Base-by-base conservation (phyloP, 2,329 filamentous ascomycete species). In the Leptoxyphium fumago region DNA sequence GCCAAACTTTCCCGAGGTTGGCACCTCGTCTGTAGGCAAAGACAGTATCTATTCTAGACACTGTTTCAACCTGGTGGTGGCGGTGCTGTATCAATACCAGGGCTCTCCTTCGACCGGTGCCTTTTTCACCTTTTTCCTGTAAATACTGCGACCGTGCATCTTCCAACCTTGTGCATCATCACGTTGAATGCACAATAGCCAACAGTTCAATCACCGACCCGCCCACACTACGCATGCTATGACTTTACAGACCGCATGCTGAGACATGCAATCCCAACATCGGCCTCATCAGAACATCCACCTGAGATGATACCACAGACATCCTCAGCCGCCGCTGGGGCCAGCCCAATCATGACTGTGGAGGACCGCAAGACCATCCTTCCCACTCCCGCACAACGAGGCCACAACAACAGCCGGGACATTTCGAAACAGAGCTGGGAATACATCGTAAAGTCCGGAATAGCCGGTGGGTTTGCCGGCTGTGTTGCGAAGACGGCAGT, bases 401-500 rank as follows among this genome's bases (percentile, higher is more conserved):
- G 45, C 15, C 15, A 48, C 18, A 46, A 63, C 48, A 69, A 67
- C 50, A 72, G 72, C 55, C 68, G 69, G 51, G 72, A 72, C 54
- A 62, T 75, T 26, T 70, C 82, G 50, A 85, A 80, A 64, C 78
- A 81, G 59, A 91, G 80, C 60, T 68, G 82, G 51, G 84, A 94
- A 54, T 96, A 96, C 64, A 69, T 91, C 38, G 72, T 86, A 64
- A 78, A 84, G 54, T 91, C 83, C 48, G 85, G 84, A 29, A 66
- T 94, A 29, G 89, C 91, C 2, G 91, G 91, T 40, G 91, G 91
- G 13, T 53, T 95, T 46, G 91, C 91, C 43, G 91, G 89, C 52
- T 94, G 87, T 67, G 87, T 85, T 52, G 91, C 84, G 48, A 98
- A 98, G 72, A 95, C 89, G 0, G 72, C 94, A 6, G 93, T 98